These are phyloP conservation scores for Hypomyces perniciosus DNA, from an alignment of 2,329 filamentous ascomycete genomes.

Conservation along the genomic window DNA sequence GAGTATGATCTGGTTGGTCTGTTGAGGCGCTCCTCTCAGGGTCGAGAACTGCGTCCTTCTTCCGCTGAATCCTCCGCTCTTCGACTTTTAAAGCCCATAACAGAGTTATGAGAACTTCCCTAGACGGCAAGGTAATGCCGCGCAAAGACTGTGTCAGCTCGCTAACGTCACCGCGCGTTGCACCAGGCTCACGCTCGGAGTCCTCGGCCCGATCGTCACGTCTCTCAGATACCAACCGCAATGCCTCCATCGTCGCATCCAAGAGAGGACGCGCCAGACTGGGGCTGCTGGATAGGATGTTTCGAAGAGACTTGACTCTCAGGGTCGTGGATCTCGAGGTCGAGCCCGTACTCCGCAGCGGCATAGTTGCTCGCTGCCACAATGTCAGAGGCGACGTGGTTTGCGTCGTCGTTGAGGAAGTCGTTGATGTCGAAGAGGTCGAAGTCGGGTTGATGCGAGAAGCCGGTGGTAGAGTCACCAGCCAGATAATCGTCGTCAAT, in stretches of 20 bases:
- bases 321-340: constrained; percentile 50
- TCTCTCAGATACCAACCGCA: constrained; percentile 64
- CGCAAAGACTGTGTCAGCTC: constrained; percentile 32
- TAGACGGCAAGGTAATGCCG: constrained; percentile 37
- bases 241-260: constrained; percentile 69
- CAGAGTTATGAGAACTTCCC: constrained; percentile 43
- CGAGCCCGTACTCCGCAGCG: constrained; percentile 48
- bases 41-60: constrained; percentile 18
- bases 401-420: constrained; percentile 50
- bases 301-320: constrained; percentile 56
- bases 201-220: constrained; percentile 40
- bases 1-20: constrained; percentile 19
- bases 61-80: constrained; percentile 29
- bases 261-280: constrained; percentile 64
- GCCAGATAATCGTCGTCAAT: constrained; percentile 62
- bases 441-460: constrained; percentile 34
- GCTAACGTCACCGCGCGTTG: constrained; percentile 31
- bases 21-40: constrained; percentile 20
- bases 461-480: constrained; percentile 51
- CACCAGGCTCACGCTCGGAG: constrained; percentile 26
- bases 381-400: constrained; percentile 39
- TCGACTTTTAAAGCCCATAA: constrained; percentile 41
- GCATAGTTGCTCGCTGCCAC: constrained; percentile 44
- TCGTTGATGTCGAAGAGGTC: constrained; percentile 48
- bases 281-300: constrained; percentile 68